These are phyloP conservation scores for Ophiostoma tasmaniense DNA, from an alignment of 2,329 filamentous ascomycete species.

Conservation along the genomic window DNA sequence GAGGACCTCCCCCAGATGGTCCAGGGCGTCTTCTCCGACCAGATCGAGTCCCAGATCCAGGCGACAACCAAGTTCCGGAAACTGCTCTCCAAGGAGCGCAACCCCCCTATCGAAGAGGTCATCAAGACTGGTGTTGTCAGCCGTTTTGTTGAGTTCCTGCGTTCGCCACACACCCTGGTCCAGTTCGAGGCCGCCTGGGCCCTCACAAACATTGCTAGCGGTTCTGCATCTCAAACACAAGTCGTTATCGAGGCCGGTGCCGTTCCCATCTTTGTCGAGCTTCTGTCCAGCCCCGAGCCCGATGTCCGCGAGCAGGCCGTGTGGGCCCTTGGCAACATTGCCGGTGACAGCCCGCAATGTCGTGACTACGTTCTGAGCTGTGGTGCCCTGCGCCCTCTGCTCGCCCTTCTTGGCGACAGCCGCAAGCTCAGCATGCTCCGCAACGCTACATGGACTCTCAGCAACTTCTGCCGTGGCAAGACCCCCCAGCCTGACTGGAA, in stretches of 20 bases:
- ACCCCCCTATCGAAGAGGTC: conserved; percentile 97
- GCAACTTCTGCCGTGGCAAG: conserved; percentile 99
- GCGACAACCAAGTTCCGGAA: conserved; percentile 98
- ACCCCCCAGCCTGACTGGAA: conserved; percentile 97
- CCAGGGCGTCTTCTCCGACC: conserved; percentile 92
- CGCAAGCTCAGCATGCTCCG: conserved; percentile 98
- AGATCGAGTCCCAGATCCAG: conserved; percentile 95
- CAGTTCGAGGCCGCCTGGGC: conserved; percentile 99
- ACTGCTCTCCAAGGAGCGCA: conserved; percentile 95
- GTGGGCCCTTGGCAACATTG: conserved; percentile 97
- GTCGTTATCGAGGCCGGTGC: conserved; percentile 97
- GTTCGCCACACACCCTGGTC: conserved; percentile 93
- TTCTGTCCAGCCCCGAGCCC: conserved; percentile 89
- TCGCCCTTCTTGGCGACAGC: conserved; percentile 87
- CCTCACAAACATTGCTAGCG: conserved; percentile 97
- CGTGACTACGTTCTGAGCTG: conserved; percentile 91
- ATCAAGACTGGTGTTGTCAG: conserved; percentile 98
- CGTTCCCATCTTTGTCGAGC: conserved; percentile 96
- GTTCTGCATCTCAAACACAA: conserved; percentile 93
- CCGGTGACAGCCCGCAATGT: conserved; percentile 94
- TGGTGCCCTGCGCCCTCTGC: conserved; percentile 81
- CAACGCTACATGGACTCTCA: conserved; percentile 97
- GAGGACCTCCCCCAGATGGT: conserved; percentile 99
- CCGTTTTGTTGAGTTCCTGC: conserved; percentile 96
- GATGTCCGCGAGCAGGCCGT: conserved; percentile 98